Evolutionary conservation across 2,329 filamentous ascomycete species (phyloP).

Genomic region (Onygenales sp.): DNA sequence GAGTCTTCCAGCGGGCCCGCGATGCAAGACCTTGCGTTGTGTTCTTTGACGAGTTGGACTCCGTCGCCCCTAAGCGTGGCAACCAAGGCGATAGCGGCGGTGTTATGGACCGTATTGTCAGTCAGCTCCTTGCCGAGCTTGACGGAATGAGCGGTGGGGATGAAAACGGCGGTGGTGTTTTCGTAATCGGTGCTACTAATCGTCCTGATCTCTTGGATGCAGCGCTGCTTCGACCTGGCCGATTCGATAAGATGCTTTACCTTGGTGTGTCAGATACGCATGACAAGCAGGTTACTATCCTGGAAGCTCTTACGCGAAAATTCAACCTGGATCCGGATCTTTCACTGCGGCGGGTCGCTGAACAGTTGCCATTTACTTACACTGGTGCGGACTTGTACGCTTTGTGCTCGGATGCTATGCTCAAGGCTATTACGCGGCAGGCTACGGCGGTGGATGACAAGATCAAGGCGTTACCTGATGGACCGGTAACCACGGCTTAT

Average conservation of each 20-base stretch:
- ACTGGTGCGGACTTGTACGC: constrained; percentile 97
- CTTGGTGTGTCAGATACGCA: constrained; percentile 93
- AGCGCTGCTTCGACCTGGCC: constrained; percentile 92
- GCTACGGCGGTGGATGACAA: constrained; percentile 75
- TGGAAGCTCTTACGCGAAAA: constrained; percentile 90
- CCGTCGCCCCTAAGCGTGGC: constrained; percentile 97
- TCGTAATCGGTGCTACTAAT: constrained; percentile 98
- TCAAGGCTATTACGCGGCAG: constrained; percentile 92
- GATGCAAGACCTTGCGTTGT: constrained; percentile 96
- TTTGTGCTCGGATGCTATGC: constrained; percentile 94
- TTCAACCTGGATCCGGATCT: constrained; percentile 76
- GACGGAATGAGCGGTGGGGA: constrained; percentile 96
- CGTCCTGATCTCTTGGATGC: constrained; percentile 97
- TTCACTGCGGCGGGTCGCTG: constrained; percentile 64
- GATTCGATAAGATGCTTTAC: constrained; percentile 97
- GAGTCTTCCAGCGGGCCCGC: constrained; percentile 99
- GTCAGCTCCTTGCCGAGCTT: constrained; percentile 93
- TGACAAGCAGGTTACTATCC: constrained; percentile 87
- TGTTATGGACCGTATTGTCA: constrained; percentile 98
- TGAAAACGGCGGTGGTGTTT: constrained; percentile 97
- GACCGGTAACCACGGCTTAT: constrained; percentile 70
- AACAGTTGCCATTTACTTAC: constrained; percentile 82
- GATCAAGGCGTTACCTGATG: constrained; percentile 54
- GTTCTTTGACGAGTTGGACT: constrained; percentile 97
- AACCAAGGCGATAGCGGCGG: constrained; percentile 93